Conservation (phyloP, 2,329 filamentous ascomycete genomes). For the Drechslerella dactyloides region DNA sequence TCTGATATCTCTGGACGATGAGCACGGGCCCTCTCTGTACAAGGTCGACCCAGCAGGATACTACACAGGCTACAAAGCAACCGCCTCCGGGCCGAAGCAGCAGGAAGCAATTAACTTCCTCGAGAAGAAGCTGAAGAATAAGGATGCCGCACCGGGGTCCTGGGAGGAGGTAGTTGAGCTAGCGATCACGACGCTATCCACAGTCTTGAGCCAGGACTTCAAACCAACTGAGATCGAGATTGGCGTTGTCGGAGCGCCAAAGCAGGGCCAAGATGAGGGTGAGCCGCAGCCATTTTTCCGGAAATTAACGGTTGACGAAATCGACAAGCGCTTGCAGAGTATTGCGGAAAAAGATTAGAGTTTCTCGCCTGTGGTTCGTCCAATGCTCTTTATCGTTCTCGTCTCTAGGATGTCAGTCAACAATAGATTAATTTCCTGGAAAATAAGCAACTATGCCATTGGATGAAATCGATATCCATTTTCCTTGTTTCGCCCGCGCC, state of each 20-base stretch:
- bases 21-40: constrained; percentile 92
- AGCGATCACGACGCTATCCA: constrained; percentile 92
- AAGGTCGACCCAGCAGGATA: constrained; percentile 98
- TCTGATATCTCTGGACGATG: constrained; percentile 89
- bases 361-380: background rate
- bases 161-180: constrained; percentile 99
- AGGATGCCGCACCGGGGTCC: constrained; percentile 85
- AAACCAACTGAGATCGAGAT: constrained; percentile 99
- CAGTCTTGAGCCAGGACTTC: constrained; percentile 97
- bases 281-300: constrained; percentile 80
- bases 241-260: constrained; percentile 87
- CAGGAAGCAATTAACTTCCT: constrained; percentile 98
- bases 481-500: constrained; percentile 4
- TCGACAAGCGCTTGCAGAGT: constrained; percentile 95
- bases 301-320: constrained; percentile 93
- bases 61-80: constrained; percentile 98
- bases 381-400: constrained; percentile 8
- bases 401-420: background rate
- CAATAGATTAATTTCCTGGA: constrained; percentile 29
- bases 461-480: constrained; percentile 9
- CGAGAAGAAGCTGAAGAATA: constrained; percentile 99
- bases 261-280: constrained; percentile 71
- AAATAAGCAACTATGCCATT: constrained; percentile 19
- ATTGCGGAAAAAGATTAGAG: constrained; percentile 98
- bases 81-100: constrained; percentile 94